A percentile compares a stretch with the other conserved stretches of the same genome.
phyloP scores from a whole-genome alignment of 257 asterid genomes.

The Perilla frutescens region DNA sequence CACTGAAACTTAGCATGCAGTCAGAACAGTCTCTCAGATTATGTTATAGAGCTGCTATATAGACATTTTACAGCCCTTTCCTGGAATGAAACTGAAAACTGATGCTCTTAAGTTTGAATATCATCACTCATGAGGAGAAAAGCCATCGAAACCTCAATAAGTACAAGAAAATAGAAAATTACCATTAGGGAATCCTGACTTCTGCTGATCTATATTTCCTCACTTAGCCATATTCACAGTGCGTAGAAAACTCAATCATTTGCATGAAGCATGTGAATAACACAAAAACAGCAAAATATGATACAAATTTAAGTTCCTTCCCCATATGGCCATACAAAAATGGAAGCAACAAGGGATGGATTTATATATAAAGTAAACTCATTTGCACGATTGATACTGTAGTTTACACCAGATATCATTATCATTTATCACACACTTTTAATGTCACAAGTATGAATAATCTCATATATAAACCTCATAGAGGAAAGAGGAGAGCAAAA shows the following conservation, averaged over 20 bases:
- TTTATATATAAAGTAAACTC: slow-evolving; percentile 10
- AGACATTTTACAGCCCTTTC: too few species aligned
- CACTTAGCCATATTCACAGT: not conserved
- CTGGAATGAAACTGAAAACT: too few species aligned
- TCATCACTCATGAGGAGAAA: too few species aligned
- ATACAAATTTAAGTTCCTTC: not conserved
- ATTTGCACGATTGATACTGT: slow-evolving; percentile 16
- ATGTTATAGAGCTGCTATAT: too few species aligned
- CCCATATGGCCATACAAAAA: not conserved
- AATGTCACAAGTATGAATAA: not conserved
- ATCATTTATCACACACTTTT: not conserved
- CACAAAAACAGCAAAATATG: slow-evolving; percentile 13
- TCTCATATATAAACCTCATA: slow-evolving; percentile 1
- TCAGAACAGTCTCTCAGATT: too few species aligned
- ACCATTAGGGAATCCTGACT: not conserved
- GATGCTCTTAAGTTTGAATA: too few species aligned
- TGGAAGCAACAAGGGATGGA: not conserved
- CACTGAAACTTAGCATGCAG: too few species aligned
- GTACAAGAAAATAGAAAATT: not conserved
- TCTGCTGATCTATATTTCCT: not conserved
- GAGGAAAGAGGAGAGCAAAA: not conserved
- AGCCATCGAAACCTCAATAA: too few species aligned
- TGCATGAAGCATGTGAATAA: slow-evolving; percentile 3
- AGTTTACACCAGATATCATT: slow-evolving; percentile 3
- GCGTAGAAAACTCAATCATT: not conserved